Percentiles rank a stretch among this genome's conserved stretches.
Evolutionary conservation across 805 yeast genomes (phyloP).

Genomic region (Candida qinlingensis): DNA sequence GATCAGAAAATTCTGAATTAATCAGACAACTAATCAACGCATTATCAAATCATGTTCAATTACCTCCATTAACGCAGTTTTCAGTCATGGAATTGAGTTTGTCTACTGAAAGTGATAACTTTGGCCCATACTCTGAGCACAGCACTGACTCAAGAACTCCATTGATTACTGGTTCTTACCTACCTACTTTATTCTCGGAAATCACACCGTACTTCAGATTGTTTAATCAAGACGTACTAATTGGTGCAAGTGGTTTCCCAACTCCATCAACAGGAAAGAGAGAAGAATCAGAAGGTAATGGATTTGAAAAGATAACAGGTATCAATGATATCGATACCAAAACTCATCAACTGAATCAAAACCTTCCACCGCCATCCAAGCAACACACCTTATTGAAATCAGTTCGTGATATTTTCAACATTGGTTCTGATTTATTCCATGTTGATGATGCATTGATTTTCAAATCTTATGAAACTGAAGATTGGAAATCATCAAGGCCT

Average conservation of each 20-base stretch:
- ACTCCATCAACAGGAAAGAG: conserved; percentile 3
- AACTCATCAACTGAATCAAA: conserved; percentile 18
- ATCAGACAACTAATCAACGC: conserved; percentile 39
- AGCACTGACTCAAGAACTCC: conserved; percentile 49
- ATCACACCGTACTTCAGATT: conserved; percentile 49
- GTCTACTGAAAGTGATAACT: conserved; percentile 51
- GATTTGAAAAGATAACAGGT: conserved; percentile 35
- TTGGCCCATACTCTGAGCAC: conserved; percentile 37
- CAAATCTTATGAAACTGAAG: conserved; percentile 40
- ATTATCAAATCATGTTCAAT: conserved; percentile 37
- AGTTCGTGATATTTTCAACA: conserved; percentile 59
- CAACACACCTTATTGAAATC: conserved; percentile 48
- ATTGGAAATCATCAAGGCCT: conserved; percentile 33
- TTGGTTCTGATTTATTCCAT: conserved; percentile 52
- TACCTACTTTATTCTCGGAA: conserved; percentile 62
- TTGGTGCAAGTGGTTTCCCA: conserved; percentile 49
- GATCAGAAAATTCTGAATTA: conserved; percentile 25
- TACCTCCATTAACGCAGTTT: conserved; percentile 41
- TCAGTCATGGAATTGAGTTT: conserved; percentile 62
- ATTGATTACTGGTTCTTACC: conserved; percentile 53
- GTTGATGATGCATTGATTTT: conserved; percentile 52
- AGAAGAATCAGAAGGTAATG: neutral
- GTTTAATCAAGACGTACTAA: conserved; percentile 45
- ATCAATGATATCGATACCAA: conserved; percentile 38
- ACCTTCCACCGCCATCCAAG: conserved; percentile 24